Percentiles rank a stretch among this genome's conserved stretches.
Evolutionary conservation across 306 rosid genomes (phyloP).

Genomic region (Lagenaria siceraria): DNA sequence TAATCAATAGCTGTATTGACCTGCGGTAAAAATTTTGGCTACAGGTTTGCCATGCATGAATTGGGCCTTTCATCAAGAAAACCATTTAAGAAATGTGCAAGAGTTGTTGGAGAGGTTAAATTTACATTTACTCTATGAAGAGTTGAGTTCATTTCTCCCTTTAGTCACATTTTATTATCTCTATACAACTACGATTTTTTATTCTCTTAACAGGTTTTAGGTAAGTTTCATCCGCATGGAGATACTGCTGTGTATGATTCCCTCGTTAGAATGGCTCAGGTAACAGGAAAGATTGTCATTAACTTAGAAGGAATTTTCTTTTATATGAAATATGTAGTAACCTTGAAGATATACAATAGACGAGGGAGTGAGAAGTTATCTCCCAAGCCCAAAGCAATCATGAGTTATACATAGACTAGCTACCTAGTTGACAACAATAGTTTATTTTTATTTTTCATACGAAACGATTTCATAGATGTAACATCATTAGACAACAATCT

Average conservation of each 20-base stretch:
- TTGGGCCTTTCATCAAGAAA: conserved; percentile 75
- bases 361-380: background rate
- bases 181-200: background rate
- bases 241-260: conserved; percentile 91
- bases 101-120: conserved; percentile 98
- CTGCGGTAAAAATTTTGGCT: conserved; percentile 2
- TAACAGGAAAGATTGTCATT: conserved; percentile 9
- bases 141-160: background rate
- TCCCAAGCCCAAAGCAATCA: background rate
- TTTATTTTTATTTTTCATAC: too few species aligned
- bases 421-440: background rate
- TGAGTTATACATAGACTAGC: background rate
- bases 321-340: background rate
- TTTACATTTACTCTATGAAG: background rate
- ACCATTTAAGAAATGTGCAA: conserved; percentile 94
- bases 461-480: too few species aligned
- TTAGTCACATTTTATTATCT: background rate
- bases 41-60: conserved; percentile 96
- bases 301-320: background rate
- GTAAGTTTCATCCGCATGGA: conserved; percentile 96
- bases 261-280: conserved; percentile 99
- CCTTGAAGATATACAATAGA: background rate
- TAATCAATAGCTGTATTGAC: background rate
- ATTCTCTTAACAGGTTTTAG: conserved; percentile 56
- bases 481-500: too few species aligned